These are phyloP conservation scores for Chaetomium cochliodes DNA, from an alignment of 495 filamentous ascomycete species.

Conservation along the genomic window DNA sequence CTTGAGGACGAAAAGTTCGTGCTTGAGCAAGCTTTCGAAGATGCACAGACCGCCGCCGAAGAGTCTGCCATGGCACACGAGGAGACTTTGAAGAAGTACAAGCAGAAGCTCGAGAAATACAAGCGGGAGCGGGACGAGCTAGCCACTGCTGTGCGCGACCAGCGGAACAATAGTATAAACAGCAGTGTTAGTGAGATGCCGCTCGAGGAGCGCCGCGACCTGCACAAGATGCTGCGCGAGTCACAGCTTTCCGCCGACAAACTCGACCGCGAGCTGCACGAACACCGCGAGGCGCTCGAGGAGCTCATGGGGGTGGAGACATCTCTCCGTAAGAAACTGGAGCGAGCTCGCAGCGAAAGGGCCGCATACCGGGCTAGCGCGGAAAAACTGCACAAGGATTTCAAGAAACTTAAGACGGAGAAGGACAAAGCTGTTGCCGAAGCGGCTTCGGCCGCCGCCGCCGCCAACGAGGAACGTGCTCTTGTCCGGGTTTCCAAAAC, in stretches of 20 bases:
- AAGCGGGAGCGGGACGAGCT: constrained; percentile 40
- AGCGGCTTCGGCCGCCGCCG: constrained; percentile 23
- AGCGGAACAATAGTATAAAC: constrained; percentile 34
- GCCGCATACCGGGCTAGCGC: constrained; percentile 45
- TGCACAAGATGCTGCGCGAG: constrained; percentile 65
- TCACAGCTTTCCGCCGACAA: constrained; percentile 60
- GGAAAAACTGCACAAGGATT: constrained; percentile 45
- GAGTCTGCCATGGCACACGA: constrained; percentile 81
- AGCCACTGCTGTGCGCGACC: constrained; percentile 33
- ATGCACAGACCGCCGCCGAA: constrained; percentile 67
- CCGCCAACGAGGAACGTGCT: constrained; percentile 24
- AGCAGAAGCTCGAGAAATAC: constrained; percentile 53
- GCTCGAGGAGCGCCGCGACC: constrained; percentile 53
- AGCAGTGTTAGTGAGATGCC: constrained; percentile 36
- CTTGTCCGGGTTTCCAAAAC: constrained; percentile 18
- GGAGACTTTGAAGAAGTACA: constrained; percentile 59
- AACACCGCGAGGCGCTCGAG: constrained; percentile 40
- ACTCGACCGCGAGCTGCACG: constrained; percentile 45
- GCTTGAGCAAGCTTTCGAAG: constrained; percentile 75
- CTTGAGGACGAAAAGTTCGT: constrained; percentile 88
- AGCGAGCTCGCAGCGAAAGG: constrained; percentile 46
- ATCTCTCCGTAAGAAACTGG: constrained; percentile 45
- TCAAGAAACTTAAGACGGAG: constrained; percentile 41
- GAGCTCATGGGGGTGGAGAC: constrained; percentile 36
- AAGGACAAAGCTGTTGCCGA: constrained; percentile 38